A percentile compares a stretch with the other conserved stretches of the same genome.
Evolutionary conservation across 345 rosid species (phyloP).

Genomic region (Acer yangbiense): DNA sequence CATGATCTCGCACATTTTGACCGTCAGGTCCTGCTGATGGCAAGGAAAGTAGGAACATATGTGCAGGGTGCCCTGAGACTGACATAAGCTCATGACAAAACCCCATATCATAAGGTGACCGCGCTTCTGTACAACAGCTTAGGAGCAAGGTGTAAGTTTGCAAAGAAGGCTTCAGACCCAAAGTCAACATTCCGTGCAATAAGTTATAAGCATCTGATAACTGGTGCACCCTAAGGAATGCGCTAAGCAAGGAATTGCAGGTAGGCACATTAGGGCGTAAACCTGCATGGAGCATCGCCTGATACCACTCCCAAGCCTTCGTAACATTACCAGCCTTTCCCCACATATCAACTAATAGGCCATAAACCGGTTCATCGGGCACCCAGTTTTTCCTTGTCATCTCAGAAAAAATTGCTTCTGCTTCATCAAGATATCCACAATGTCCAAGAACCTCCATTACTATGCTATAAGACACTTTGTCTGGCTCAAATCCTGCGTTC

Average conservation of each 20-base stretch:
- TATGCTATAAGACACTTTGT: conserved; percentile 88
- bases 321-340: conserved; percentile 87
- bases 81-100: conserved; percentile 78
- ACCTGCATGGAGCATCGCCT: conserved; percentile 75
- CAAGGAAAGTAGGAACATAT: conserved; percentile 71
- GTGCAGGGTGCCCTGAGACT: conserved; percentile 82
- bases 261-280: conserved; percentile 92
- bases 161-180: conserved; percentile 73
- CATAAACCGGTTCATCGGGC: conserved; percentile 92
- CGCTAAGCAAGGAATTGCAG: conserved; percentile 89
- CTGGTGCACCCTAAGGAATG: conserved; percentile 72
- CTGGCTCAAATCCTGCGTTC: conserved; percentile 83
- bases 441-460: conserved; percentile 98
- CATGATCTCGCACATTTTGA: conserved; percentile 80
- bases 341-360: conserved; percentile 92
- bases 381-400: conserved; percentile 84
- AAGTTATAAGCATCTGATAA: conserved; percentile 74
- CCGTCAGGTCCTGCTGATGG: conserved; percentile 90
- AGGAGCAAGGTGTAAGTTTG: conserved; percentile 90
- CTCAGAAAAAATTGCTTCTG: conserved; percentile 74
- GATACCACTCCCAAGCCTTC: conserved; percentile 88
- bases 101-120: conserved; percentile 67
- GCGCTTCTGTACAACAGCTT: conserved; percentile 86
- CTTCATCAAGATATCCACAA: conserved; percentile 84
- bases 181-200: conserved; percentile 65